phyloP scores from a whole-genome alignment of 2,329 filamentous ascomycete genomes.

The Aspergillus sojae region DNA sequence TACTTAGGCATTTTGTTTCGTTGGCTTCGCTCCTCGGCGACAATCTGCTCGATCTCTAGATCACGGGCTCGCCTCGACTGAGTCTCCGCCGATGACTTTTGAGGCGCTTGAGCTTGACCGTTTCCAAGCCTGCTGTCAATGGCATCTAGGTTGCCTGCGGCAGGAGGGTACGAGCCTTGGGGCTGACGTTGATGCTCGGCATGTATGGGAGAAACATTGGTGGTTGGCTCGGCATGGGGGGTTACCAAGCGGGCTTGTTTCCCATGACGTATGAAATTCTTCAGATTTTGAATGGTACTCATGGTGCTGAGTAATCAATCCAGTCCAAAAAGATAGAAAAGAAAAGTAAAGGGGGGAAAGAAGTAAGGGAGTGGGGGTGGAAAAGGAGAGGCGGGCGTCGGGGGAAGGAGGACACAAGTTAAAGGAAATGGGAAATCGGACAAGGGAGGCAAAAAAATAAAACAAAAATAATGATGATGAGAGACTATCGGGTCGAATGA shows the following conservation, averaged over 20 bases:
- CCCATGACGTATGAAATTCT: slow-evolving; percentile 97
- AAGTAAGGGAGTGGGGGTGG: background rate
- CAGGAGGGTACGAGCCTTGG: slow-evolving; percentile 50
- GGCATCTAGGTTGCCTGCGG: slow-evolving; percentile 63
- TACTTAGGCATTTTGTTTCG: slow-evolving; percentile 84
- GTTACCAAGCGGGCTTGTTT: slow-evolving; percentile 81
- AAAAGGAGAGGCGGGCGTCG: background rate
- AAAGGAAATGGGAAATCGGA: slow-evolving; percentile 6
- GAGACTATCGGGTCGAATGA: background rate
- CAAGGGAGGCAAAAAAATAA: slow-evolving; percentile 6
- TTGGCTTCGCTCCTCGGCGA: slow-evolving; percentile 87
- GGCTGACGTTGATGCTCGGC: slow-evolving; percentile 63
- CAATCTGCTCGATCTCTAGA: slow-evolving; percentile 76
- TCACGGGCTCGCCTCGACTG: slow-evolving; percentile 58
- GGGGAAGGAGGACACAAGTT: slow-evolving; percentile 5
- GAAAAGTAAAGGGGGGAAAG: slow-evolving; percentile 7
- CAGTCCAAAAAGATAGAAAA: slow-evolving; percentile 10
- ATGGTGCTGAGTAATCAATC: slow-evolving; percentile 42
- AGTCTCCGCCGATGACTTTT: slow-evolving; percentile 55
- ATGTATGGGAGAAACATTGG: slow-evolving; percentile 65
- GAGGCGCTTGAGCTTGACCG: slow-evolving; percentile 64
- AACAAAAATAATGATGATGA: slow-evolving; percentile 7
- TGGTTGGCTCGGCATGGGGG: slow-evolving; percentile 63
- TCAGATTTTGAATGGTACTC: slow-evolving; percentile 87
- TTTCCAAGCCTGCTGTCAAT: slow-evolving; percentile 63